These are phyloP conservation scores for Rehmannia glutinosa DNA, from an alignment of 257 asterid species.

Conservation along the genomic window DNA sequence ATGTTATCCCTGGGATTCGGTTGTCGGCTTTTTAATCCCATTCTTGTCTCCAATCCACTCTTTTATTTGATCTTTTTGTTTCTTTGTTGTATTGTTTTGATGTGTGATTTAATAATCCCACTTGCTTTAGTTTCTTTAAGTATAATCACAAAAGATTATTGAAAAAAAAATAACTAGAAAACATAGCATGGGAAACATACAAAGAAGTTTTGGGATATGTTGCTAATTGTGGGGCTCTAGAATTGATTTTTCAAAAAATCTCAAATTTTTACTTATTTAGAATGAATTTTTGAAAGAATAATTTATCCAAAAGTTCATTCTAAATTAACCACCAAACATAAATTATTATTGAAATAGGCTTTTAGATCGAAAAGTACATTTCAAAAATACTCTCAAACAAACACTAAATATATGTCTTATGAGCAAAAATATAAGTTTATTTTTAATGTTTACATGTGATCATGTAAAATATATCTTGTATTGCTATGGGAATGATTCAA, in stretches of 20 bases:
- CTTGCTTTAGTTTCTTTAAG: constrained; percentile 8
- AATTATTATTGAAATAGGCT: too few species aligned
- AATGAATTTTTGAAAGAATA: too few species aligned
- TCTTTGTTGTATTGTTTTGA: neutral
- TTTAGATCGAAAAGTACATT: too few species aligned
- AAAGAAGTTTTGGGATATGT: constrained; percentile 18
- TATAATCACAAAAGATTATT: neutral
- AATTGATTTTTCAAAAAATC: neutral
- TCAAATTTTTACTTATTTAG: too few species aligned
- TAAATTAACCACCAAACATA: too few species aligned
- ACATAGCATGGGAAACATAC: constrained; percentile 9
- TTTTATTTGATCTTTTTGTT: neutral
- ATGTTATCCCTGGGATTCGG: constrained; percentile 37
- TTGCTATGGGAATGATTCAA: too few species aligned
- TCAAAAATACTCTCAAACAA: too few species aligned
- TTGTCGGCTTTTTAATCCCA: constrained; percentile 41
- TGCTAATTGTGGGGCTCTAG: constrained; percentile 31
- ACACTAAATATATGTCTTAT: too few species aligned
- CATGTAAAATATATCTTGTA: too few species aligned
- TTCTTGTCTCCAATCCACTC: neutral
- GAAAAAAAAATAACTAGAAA: neutral
- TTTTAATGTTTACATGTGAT: too few species aligned
- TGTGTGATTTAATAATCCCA: constrained; percentile 16
- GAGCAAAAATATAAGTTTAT: too few species aligned
- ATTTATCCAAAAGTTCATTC: too few species aligned